Percentiles rank a stretch among this genome's conserved stretches.
phyloP scores from a whole-genome alignment of 1,139 yeast genomes.

The Pichia sp. region DNA sequence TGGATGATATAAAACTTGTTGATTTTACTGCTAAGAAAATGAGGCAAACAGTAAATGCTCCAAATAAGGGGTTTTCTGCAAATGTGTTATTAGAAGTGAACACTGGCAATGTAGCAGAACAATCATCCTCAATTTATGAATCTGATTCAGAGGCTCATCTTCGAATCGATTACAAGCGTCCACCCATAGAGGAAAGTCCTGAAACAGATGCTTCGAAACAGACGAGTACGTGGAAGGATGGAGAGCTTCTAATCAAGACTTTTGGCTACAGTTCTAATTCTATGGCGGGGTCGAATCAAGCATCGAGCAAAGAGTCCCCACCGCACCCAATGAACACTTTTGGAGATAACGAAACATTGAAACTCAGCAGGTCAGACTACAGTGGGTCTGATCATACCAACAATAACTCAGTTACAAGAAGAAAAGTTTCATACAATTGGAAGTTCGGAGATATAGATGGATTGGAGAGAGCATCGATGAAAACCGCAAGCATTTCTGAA shows the following conservation, averaged over 20 bases:
- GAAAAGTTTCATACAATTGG: constrained; percentile 16
- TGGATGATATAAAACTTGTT: neutral
- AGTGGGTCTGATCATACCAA: neutral
- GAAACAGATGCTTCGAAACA: neutral
- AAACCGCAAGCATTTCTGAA: constrained; percentile 8
- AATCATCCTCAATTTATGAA: neutral
- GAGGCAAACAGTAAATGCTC: neutral
- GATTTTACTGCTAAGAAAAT: neutral
- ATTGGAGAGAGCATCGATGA: constrained; percentile 17
- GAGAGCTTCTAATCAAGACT: constrained; percentile 20
- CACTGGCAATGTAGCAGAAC: neutral
- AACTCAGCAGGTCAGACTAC: neutral
- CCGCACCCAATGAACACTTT: neutral
- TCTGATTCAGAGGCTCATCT: neutral
- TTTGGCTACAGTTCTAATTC: constrained; percentile 23
- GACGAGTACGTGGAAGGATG: constrained; percentile 24
- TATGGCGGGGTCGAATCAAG: neutral
- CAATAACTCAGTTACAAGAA: neutral
- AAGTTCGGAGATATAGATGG: constrained; percentile 26
- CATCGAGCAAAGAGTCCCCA: neutral
- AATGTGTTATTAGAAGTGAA: neutral
- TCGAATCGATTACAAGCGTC: neutral
- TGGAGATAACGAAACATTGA: constrained; percentile 4
- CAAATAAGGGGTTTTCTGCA: neutral
- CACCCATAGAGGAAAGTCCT: neutral